A percentile compares a stretch with the other conserved stretches of the same genome.
These are phyloP conservation scores for Colletotrichum tabaci DNA, from an alignment of 2,329 filamentous ascomycete genomes.

Conservation along the genomic window DNA sequence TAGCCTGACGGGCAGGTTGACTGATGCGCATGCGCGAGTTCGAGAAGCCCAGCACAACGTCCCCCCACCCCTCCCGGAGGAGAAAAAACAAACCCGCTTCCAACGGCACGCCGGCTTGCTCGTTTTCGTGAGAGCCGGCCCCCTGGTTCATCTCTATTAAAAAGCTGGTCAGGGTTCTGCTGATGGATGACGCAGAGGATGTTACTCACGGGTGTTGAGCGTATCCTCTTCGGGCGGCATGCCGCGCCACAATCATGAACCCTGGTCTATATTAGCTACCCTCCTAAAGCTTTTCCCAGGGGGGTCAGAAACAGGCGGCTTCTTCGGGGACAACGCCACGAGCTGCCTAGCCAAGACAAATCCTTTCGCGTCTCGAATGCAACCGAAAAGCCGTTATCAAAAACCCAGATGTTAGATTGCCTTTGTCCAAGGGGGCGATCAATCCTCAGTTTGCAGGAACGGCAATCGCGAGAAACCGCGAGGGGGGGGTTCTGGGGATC, in stretches of 20 bases:
- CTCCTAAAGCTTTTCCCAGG: conserved; percentile 9
- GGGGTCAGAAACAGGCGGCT: conserved; percentile 19
- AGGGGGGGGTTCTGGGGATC: conserved; percentile 13
- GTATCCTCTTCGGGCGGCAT: conserved; percentile 19
- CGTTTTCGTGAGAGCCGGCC: conserved; percentile 25
- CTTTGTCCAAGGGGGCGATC: background rate
- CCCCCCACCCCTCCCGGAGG: conserved; percentile 30
- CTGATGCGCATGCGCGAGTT: background rate
- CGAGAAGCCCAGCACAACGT: conserved; percentile 15
- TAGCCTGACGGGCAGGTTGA: background rate
- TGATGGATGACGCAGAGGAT: conserved; percentile 37
- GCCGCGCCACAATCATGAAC: conserved; percentile 35
- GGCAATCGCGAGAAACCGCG: conserved; percentile 21
- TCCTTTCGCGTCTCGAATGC: background rate
- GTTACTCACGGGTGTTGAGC: conserved; percentile 14
- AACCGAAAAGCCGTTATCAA: conserved; percentile 21
- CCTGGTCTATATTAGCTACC: conserved; percentile 26
- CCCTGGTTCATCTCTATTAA: conserved; percentile 24
- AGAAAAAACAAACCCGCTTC: conserved; percentile 17
- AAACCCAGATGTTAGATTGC: background rate
- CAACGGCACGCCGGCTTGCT: conserved; percentile 25
- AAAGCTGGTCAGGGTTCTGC: conserved; percentile 21
- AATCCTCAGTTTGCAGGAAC: conserved; percentile 11
- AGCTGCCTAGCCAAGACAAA: conserved; percentile 16
- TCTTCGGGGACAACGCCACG: conserved; percentile 29